These are phyloP conservation scores for Bryum argenteum DNA, from an alignment of 225 moss, liverwort and hornwort species.

Conservation along the genomic window DNA sequence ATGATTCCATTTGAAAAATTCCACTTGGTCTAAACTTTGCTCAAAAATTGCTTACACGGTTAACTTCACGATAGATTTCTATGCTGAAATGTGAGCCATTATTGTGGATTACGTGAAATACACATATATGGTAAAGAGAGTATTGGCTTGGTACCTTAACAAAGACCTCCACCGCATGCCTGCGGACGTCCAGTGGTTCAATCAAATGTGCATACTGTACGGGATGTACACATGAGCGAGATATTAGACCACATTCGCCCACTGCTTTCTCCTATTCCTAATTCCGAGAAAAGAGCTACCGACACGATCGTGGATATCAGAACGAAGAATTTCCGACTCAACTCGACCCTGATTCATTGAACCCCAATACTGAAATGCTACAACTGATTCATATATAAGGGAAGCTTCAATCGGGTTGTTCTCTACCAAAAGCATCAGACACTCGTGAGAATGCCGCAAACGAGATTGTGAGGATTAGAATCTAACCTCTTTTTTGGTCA, in stretches of 20 bases:
- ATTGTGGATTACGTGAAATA: neutral
- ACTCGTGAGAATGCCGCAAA: neutral
- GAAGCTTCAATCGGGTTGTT: too few species aligned
- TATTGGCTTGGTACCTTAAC: conserved; percentile 49
- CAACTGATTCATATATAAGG: too few species aligned
- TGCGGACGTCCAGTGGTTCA: conserved; percentile 69
- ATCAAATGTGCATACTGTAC: conserved; percentile 65
- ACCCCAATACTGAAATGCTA: neutral
- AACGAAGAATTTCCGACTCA: neutral
- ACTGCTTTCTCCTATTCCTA: conserved; percentile 1
- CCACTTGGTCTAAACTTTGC: too few species aligned
- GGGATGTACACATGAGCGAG: conserved; percentile 8
- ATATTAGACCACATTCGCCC: conserved; percentile 6
- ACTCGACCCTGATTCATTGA: conserved; percentile 1
- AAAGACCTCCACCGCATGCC: conserved; percentile 67
- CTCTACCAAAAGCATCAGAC: neutral
- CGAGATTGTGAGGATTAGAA: neutral
- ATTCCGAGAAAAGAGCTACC: neutral
- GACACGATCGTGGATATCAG: neutral
- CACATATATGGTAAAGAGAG: neutral
- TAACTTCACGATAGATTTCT: too few species aligned
- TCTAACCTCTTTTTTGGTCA: conserved; percentile 69
- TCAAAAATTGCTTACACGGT: too few species aligned
- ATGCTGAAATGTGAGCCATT: too few species aligned
- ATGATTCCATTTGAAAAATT: too few species aligned